Evolutionary conservation across 78 protist species (phyloP).

Genomic region (Dictyostelium citrinum): DNA sequence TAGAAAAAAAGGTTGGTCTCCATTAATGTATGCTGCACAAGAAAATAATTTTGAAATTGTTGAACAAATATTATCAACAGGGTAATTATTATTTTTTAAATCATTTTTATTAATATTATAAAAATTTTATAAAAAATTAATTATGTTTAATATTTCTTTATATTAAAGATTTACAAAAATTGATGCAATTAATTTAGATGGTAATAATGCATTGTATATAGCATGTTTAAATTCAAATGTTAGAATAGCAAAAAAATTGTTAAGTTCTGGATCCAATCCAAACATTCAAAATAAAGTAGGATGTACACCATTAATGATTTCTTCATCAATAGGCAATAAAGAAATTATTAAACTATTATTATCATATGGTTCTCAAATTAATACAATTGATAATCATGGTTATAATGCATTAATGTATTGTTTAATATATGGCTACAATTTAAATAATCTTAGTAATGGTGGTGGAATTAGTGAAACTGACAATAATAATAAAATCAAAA

Average conservation of each 20-base stretch:
- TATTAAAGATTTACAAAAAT: not conserved
- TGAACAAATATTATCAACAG: not conserved
- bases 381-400: constrained; percentile 9
- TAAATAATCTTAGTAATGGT: not conserved
- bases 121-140: too few species aligned
- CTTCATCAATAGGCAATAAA: not conserved
- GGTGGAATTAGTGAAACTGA: not conserved
- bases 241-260: not conserved
- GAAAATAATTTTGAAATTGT: constrained; percentile 13
- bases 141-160: too few species aligned
- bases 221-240: constrained; percentile 17
- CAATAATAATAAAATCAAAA: not conserved
- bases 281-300: constrained; percentile 34
- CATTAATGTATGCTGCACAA: constrained; percentile 54
- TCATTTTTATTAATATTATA: too few species aligned
- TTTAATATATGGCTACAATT: constrained; percentile 22
- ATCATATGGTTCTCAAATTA: not conserved
- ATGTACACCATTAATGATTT: constrained; percentile 20
- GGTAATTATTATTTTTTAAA: not conserved
- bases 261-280: not conserved
- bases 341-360: not conserved
- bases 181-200: constrained; percentile 9
- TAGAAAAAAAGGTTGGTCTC: constrained; percentile 38
- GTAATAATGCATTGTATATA: constrained; percentile 17
- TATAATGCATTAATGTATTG: constrained; percentile 36